phyloP scores from a whole-genome alignment of 257 asterid species.

The Capsicum pubescens region DNA sequence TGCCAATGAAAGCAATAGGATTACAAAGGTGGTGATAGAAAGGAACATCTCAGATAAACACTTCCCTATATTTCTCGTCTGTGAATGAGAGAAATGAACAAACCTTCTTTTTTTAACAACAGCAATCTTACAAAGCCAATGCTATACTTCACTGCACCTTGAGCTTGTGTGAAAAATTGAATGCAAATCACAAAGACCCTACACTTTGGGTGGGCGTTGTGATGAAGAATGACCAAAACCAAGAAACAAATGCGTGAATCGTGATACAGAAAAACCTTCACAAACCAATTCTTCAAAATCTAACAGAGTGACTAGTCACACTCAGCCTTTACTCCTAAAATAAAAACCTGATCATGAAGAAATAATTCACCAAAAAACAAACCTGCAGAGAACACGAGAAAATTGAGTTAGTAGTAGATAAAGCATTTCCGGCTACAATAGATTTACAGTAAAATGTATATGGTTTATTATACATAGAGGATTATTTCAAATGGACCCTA shows the following conservation, averaged over 20 bases:
- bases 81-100: background rate
- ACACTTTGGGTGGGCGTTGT: background rate
- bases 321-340: conserved; percentile 20
- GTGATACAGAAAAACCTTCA: conserved; percentile 10
- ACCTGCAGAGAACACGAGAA: conserved; percentile 28
- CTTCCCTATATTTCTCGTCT: background rate
- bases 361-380: background rate
- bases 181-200: conserved; percentile 22
- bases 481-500: background rate
- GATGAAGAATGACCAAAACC: conserved; percentile 3
- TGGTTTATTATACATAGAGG: background rate
- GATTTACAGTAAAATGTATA: background rate
- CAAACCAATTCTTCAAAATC: conserved; percentile 17
- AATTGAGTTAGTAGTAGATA: background rate
- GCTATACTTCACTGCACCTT: conserved; percentile 10
- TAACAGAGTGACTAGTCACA: background rate
- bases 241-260: background rate
- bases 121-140: conserved; percentile 10
- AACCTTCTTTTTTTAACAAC: background rate
- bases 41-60: conserved; percentile 6
- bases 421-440: background rate
- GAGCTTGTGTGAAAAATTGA: conserved; percentile 20
- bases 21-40: background rate
- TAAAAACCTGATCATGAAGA: background rate
- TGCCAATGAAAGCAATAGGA: background rate